These are phyloP conservation scores for Penicillium sp. DNA, from an alignment of 2,329 filamentous ascomycete species.

Conservation along the genomic window DNA sequence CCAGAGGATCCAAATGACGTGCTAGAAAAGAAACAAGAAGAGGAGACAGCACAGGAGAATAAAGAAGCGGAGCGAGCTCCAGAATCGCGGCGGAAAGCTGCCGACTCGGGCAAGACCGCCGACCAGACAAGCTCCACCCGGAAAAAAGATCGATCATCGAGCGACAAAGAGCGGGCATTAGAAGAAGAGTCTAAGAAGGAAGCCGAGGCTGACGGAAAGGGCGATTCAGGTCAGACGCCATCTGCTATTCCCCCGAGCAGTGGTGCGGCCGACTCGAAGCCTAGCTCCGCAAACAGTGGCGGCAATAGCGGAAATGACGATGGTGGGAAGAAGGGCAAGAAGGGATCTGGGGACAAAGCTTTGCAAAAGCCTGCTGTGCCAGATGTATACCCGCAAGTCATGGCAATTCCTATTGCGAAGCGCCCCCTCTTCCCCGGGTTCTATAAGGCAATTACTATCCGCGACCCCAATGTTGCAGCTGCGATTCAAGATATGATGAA, in stretches of 20 bases:
- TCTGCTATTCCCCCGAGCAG: constrained; percentile 41
- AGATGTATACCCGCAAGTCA: constrained; percentile 94
- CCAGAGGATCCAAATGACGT: constrained; percentile 41
- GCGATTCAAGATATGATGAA: constrained; percentile 97
- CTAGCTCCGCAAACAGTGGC: constrained; percentile 55
- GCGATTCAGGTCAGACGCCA: constrained; percentile 50
- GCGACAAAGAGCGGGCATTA: constrained; percentile 38
- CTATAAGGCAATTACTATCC: constrained; percentile 97
- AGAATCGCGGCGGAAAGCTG: constrained; percentile 42
- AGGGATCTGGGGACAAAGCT: constrained; percentile 66
- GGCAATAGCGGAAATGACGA: constrained; percentile 56
- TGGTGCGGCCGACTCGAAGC: constrained; percentile 43
- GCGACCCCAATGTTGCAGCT: constrained; percentile 84
- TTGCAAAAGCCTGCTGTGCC: constrained; percentile 87
- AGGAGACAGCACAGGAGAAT: constrained; percentile 32
- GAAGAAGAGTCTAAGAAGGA: constrained; percentile 45
- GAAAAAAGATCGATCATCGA: constrained; percentile 40
- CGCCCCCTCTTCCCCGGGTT: constrained; percentile 94
- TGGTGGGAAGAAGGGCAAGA: constrained; percentile 70
- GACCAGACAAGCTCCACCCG: constrained; percentile 33
- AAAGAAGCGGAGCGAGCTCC: constrained; percentile 47
- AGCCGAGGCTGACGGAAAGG: constrained; percentile 44
- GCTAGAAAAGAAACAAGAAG: constrained; percentile 26
- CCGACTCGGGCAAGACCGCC: constrained; percentile 36
- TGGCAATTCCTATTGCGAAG: constrained; percentile 94